These are phyloP conservation scores for Dipodascus geniculatus DNA, from an alignment of 805 yeast genomes.

Conservation along the genomic window DNA sequence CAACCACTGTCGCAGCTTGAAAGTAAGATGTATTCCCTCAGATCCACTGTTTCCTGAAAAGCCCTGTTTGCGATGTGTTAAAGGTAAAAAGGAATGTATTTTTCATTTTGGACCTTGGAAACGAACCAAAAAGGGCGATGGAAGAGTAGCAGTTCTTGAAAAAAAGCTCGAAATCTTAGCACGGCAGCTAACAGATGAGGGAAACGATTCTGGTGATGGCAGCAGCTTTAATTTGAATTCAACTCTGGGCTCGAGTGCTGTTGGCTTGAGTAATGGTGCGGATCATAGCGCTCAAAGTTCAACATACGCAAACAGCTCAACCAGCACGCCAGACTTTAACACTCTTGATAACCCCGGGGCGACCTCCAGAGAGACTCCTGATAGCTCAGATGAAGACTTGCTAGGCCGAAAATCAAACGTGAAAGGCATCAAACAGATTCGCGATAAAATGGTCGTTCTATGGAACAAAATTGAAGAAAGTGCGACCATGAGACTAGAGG, in stretches of 20 bases:
- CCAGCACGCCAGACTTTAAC: too few species aligned
- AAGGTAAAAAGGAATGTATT: constrained; percentile 51
- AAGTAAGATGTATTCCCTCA: constrained; percentile 74
- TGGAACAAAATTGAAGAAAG: constrained; percentile 12
- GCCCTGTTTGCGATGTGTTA: constrained; percentile 65
- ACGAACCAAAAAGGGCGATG: constrained; percentile 31
- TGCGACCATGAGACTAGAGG: constrained; percentile 8
- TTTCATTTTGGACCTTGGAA: constrained; percentile 51
- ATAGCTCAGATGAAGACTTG: neutral
- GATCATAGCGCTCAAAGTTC: too few species aligned
- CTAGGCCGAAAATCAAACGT: neutral
- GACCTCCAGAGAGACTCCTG: neutral
- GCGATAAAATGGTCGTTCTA: constrained; percentile 12
- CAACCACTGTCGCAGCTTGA: constrained; percentile 57
- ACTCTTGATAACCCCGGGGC: neutral
- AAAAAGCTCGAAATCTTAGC: constrained; percentile 20
- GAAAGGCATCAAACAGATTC: constrained; percentile 7
- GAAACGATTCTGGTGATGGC: neutral
- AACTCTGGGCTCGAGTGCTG: too few species aligned
- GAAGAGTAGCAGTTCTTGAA: constrained; percentile 24
- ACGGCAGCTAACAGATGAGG: constrained; percentile 3
- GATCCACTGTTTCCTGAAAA: constrained; percentile 38
- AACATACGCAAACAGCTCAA: too few species aligned
- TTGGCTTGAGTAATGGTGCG: too few species aligned
- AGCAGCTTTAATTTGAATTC: too few species aligned